These are phyloP conservation scores for Solanum chiquidenum DNA, from an alignment of 257 asterid genomes.

Conservation along the genomic window DNA sequence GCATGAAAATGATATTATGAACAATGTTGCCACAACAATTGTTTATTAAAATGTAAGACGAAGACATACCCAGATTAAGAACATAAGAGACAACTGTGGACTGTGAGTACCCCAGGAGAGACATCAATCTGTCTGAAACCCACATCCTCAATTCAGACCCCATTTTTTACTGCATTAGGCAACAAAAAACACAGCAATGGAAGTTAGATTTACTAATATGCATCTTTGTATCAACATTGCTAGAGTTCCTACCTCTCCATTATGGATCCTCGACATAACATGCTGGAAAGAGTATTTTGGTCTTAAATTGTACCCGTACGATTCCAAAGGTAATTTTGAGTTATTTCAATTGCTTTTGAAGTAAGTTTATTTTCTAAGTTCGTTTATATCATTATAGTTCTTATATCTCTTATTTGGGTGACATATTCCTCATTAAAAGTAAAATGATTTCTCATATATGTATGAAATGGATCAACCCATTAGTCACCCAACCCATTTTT, in stretches of 20 bases:
- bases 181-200: background rate
- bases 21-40: background rate
- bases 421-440: background rate
- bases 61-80: constrained; percentile 41
- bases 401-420: background rate
- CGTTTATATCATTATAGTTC: background rate
- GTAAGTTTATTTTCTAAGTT: background rate
- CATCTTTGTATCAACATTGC: background rate
- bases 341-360: background rate
- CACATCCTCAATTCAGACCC: constrained; percentile 55
- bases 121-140: constrained; percentile 69
- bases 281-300: background rate
- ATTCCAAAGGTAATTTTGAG: background rate
- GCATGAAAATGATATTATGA: constrained; percentile 6
- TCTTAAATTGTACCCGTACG: background rate
- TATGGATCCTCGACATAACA: background rate
- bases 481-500: background rate
- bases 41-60: background rate
- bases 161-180: constrained; percentile 38
- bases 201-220: background rate
- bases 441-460: background rate
- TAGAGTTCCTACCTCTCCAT: background rate
- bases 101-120: constrained; percentile 72
- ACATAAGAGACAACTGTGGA: constrained; percentile 57
- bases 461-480: background rate